phyloP scores from a whole-genome alignment of 805 yeast genomes.

The Kregervanrija delftensis region DNA sequence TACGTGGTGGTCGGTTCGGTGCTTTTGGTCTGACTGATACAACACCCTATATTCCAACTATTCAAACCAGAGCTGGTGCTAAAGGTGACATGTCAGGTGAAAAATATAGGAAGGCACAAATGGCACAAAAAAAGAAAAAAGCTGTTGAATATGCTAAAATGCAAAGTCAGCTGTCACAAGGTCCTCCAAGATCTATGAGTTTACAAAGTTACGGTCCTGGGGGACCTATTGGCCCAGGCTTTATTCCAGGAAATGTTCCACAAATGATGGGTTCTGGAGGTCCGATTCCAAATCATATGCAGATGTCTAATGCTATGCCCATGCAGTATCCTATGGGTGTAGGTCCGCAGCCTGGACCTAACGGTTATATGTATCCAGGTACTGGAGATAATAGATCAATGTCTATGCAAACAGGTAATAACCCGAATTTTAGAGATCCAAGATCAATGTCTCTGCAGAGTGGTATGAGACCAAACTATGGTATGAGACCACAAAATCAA shows the following conservation, averaged over 20 bases:
- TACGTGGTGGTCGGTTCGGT: slow-evolving; percentile 57
- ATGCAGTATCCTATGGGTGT: slow-evolving; percentile 1
- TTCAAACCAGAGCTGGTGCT: slow-evolving; percentile 32
- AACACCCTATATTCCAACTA: slow-evolving; percentile 70
- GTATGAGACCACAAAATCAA: no score
- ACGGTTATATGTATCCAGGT: not conserved
- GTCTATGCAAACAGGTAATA: slow-evolving; percentile 11
- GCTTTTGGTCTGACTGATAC: slow-evolving; percentile 39
- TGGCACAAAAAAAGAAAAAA: slow-evolving; percentile 57
- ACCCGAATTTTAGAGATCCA: slow-evolving; percentile 14
- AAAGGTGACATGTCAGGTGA: slow-evolving; percentile 37
- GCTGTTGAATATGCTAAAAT: slow-evolving; percentile 27
- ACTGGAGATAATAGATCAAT: slow-evolving; percentile 4
- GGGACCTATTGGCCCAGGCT: slow-evolving; percentile 2
- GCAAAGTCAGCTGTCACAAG: slow-evolving; percentile 5
- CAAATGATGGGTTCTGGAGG: not conserved
- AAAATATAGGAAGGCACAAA: slow-evolving; percentile 65
- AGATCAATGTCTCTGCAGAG: slow-evolving; percentile 24
- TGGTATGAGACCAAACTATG: no score
- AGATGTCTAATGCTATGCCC: not conserved
- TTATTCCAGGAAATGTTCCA: not conserved
- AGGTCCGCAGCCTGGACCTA: not conserved
- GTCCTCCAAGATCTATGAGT: slow-evolving; percentile 31
- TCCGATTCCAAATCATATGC: not conserved
- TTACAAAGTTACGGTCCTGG: slow-evolving; percentile 11